Percentiles rank a stretch among this genome's conserved stretches.
Conservation (phyloP, 2,329 filamentous ascomycete genomes). For the Penicillium janthinellum region DNA sequence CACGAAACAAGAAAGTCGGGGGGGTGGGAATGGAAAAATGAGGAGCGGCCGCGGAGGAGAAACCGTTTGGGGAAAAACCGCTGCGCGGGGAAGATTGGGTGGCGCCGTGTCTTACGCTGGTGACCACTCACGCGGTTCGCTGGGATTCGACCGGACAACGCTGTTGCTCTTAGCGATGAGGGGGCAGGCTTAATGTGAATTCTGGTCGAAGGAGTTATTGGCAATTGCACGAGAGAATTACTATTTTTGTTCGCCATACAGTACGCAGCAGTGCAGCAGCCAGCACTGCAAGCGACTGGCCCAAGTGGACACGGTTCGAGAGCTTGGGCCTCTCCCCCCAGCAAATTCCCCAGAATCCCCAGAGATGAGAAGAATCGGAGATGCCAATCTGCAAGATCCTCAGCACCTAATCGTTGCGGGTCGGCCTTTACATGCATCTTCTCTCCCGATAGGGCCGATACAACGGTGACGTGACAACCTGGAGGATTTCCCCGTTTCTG, state of each 20-base stretch:
- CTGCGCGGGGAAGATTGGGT: slow-evolving; percentile 13
- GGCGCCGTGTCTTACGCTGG: slow-evolving; percentile 4
- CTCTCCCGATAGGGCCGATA: no score
- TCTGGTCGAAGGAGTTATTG: no score
- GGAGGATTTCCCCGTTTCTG: neutral
- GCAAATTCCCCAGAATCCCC: no score
- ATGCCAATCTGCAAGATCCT: no score
- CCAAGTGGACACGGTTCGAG: no score
- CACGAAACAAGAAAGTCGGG: neutral
- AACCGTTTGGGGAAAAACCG: slow-evolving; percentile 10
- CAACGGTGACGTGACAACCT: neutral
- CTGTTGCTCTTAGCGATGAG: neutral
- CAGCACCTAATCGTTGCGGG: neutral
- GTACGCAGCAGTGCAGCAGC: no score
- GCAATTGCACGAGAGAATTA: no score
- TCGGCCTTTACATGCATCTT: neutral
- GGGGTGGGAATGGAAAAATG: neutral
- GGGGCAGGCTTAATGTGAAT: neutral
- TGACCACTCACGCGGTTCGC: slow-evolving; percentile 4
- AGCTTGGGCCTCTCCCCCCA: no score
- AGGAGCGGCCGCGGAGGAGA: neutral
- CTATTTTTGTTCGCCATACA: no score
- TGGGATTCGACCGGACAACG: neutral
- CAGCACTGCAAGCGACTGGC: no score
- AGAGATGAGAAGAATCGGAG: no score